Evolutionary conservation across 75 land plant genomes (phyloP).

Genomic region (Selaginella moellendorffii): DNA sequence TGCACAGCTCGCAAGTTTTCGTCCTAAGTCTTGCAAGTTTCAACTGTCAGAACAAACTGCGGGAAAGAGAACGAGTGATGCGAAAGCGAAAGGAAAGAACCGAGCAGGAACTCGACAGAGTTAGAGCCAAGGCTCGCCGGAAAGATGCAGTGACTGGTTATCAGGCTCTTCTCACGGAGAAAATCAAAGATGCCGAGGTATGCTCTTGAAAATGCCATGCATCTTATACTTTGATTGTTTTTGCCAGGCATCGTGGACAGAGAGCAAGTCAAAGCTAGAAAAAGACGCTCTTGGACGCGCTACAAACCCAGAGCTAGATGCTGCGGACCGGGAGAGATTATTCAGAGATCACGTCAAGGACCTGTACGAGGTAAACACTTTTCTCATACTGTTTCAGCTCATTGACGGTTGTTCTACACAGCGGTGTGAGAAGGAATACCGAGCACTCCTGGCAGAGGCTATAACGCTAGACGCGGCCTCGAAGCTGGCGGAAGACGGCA

Average conservation of each 20-base stretch:
- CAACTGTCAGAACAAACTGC: conserved; percentile 68
- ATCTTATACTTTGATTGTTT: not conserved
- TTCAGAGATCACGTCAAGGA: conserved; percentile 76
- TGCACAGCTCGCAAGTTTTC: too few species aligned
- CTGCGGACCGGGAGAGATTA: conserved; percentile 60
- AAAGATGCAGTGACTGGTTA: conserved; percentile 68
- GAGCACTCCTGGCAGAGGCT: conserved; percentile 48
- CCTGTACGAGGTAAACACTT: conserved; percentile 44
- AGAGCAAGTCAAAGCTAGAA: conserved; percentile 65
- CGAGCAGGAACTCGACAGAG: conserved; percentile 83
- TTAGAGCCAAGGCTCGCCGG: conserved; percentile 54
- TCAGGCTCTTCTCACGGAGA: conserved; percentile 86
- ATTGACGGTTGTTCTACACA: conserved; percentile 14
- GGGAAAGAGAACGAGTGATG: conserved; percentile 77
- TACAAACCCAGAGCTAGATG: conserved; percentile 53
- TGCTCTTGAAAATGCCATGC: not conserved
- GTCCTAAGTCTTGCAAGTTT: too few species aligned
- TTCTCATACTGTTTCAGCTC: not conserved
- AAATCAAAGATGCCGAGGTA: conserved; percentile 90
- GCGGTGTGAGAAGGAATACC: conserved; percentile 52
- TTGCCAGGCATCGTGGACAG: conserved; percentile 85
- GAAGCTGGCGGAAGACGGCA: conserved; percentile 46
- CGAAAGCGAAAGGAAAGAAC: conserved; percentile 89
- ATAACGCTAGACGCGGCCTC: conserved; percentile 48
- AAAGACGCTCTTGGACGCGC: conserved; percentile 88